phyloP scores from a whole-genome alignment of 1,284 basidiomycete genomes.

The Takashimella koratensis region DNA sequence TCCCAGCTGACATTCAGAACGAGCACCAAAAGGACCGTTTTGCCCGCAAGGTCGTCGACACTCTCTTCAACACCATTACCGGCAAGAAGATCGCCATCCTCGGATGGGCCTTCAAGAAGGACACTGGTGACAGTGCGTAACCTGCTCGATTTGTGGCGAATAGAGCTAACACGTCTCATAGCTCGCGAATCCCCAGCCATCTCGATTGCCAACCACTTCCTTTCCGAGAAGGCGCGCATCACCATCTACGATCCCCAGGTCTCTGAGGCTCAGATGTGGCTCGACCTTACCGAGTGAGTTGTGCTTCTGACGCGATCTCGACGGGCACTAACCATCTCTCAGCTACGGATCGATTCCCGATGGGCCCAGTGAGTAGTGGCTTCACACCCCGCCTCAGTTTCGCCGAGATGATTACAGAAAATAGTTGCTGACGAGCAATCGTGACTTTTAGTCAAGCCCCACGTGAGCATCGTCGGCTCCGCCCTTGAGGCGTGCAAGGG shows the following conservation, averaged over 20 bases:
- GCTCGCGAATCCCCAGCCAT: slow-evolving; percentile 95
- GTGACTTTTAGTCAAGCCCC: slow-evolving; percentile 66
- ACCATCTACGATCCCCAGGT: slow-evolving; percentile 90
- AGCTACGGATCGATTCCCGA: slow-evolving; percentile 47
- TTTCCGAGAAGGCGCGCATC: slow-evolving; percentile 79
- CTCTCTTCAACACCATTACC: slow-evolving; percentile 86
- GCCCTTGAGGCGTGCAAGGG: slow-evolving; percentile 83
- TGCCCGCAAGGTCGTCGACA: slow-evolving; percentile 85
- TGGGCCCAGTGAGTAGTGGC: slow-evolving; percentile 28
- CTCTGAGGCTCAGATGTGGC: slow-evolving; percentile 54
- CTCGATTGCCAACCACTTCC: slow-evolving; percentile 89
- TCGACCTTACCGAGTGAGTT: slow-evolving; percentile 56
- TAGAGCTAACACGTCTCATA: slow-evolving; percentile 6
- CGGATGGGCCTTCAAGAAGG: slow-evolving; percentile 87
- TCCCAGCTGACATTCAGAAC: slow-evolving; percentile 52
- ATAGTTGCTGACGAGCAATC: slow-evolving; percentile 1
- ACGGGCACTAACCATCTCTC: too few relatives aligned
- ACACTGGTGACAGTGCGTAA: slow-evolving; percentile 77
- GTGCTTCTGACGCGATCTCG: too few relatives aligned
- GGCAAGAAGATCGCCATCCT: slow-evolving; percentile 89
- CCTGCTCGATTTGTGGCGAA: not conserved
- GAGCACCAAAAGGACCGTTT: slow-evolving; percentile 91
- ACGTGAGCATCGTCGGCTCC: slow-evolving; percentile 70
- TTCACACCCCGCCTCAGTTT: not conserved
- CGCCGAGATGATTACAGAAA: too few relatives aligned